Base-by-base conservation (phyloP, 73 alveolate species). In the Uronychia binucleata region DNA sequence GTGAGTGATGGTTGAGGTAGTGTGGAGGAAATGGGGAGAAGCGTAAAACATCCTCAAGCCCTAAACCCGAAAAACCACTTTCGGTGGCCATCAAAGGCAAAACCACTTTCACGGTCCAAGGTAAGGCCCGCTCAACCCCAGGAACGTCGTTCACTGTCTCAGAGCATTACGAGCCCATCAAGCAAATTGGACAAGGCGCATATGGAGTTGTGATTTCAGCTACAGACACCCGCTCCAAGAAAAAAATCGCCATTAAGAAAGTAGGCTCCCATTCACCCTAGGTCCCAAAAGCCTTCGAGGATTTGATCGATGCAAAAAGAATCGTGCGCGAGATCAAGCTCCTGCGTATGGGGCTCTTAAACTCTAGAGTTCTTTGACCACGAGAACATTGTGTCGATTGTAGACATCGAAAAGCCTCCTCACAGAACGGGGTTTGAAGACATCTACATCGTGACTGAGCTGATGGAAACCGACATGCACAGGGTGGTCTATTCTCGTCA, bases 391-490 rank as follows among this genome's bases (percentile, higher is more conserved):
- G 95, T 96, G 32, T 83, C 95, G 29, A 86, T 96, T n/a, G 86
- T 96, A 57, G 99, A 96, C 78, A 89, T 96, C 5, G 78, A 94
- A 76, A 92, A 92, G 80, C 99, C 98, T 0, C 96, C 92, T 0
- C 86, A 80, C 75, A 80, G 87, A 34, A 58, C 88, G 25, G 86
- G 88, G 58, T 96, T 82, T 76, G 90, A 94, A 80, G 99, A 94
- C 75, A 94, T 92, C 14, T 94, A 94, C 75, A 94, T 94, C 8
- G 81, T 94, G 33, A 90, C 96, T 14, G 98, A 94, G 77, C 82
- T 92, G 28, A 94, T 94, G 98, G 98, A 92, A 74, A 94, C 98
- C 14, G 98, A 94, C 77, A 30, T 94, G 81, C 98, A 94, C 80
- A 83, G 95, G 81, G 93, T 94, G 1, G 90, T 94, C 31, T 94